Conservation (phyloP, 2,329 filamentous ascomycete species). For the Fusarium hainanense region DNA sequence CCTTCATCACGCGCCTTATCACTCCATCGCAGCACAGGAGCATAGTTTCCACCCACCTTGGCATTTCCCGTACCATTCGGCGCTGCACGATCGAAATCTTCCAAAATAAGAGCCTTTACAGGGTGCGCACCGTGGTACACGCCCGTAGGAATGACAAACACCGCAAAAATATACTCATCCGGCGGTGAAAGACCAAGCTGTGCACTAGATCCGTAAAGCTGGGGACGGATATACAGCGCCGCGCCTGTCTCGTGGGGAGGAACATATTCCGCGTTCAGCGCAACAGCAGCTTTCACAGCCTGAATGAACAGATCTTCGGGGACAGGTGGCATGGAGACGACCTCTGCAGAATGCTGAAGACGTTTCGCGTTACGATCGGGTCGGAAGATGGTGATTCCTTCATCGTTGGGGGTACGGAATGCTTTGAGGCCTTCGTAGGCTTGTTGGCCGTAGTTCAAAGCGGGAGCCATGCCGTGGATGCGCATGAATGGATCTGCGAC, state of each 20-base stretch:
- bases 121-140: slow-evolving; percentile 93
- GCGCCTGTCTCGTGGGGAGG: slow-evolving; percentile 90
- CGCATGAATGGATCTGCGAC: slow-evolving; percentile 85
- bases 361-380: slow-evolving; percentile 85
- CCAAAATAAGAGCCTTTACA: slow-evolving; percentile 87
- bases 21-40: slow-evolving; percentile 88
- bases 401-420: slow-evolving; percentile 80
- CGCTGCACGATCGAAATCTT: slow-evolving; percentile 94
- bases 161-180: slow-evolving; percentile 90
- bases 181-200: slow-evolving; percentile 88
- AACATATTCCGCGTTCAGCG: slow-evolving; percentile 89
- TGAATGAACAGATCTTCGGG: slow-evolving; percentile 80
- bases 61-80: slow-evolving; percentile 89
- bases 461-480: slow-evolving; percentile 95
- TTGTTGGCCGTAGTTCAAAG: slow-evolving; percentile 96
- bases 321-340: slow-evolving; percentile 84
- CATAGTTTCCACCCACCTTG: slow-evolving; percentile 98
- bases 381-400: slow-evolving; percentile 85
- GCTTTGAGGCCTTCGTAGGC: slow-evolving; percentile 99
- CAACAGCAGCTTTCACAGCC: slow-evolving; percentile 82
- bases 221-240: slow-evolving; percentile 90
- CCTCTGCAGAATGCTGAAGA: slow-evolving; percentile 85
- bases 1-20: slow-evolving; percentile 82
- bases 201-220: slow-evolving; percentile 87
- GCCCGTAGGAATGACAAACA: slow-evolving; percentile 91